phyloP scores from a whole-genome alignment of 2,329 filamentous ascomycete genomes.

The Decorospora gaudefroyi region DNA sequence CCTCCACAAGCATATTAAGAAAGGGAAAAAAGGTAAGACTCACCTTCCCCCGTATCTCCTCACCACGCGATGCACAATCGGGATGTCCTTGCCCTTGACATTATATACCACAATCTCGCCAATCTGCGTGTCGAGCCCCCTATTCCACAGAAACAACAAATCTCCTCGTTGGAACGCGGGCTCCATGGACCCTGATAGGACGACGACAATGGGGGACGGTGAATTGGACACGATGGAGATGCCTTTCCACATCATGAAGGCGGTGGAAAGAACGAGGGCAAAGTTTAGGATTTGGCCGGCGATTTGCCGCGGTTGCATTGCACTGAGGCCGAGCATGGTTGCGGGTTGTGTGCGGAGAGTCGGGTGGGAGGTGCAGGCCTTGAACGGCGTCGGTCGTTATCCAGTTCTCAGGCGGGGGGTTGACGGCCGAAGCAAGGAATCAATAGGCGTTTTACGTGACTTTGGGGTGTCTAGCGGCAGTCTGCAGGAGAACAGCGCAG shows the following conservation, averaged over 20 bases:
- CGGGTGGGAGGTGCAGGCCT: slow-evolving; percentile 1
- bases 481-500: background rate
- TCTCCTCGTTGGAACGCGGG: slow-evolving; percentile 80
- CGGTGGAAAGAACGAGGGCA: slow-evolving; percentile 83
- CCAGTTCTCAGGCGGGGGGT: too few relatives aligned
- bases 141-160: slow-evolving; percentile 76
- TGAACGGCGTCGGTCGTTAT: background rate
- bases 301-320: slow-evolving; percentile 75
- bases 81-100: slow-evolving; percentile 90
- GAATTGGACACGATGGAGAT: slow-evolving; percentile 75
- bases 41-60: slow-evolving; percentile 67
- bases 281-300: slow-evolving; percentile 87
- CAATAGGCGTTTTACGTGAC: too few relatives aligned
- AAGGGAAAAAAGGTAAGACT: slow-evolving; percentile 31
- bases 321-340: slow-evolving; percentile 56
- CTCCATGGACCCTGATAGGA: slow-evolving; percentile 84
- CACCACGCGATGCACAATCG: slow-evolving; percentile 92
- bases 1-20: background rate
- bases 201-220: slow-evolving; percentile 73
- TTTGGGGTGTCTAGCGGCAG: background rate
- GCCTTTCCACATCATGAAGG: slow-evolving; percentile 92
- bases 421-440: too few relatives aligned
- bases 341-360: slow-evolving; percentile 13
- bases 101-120: slow-evolving; percentile 81
- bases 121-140: slow-evolving; percentile 65